phyloP scores from a whole-genome alignment of 202 grass and related monocot species.

The Brachypodium distachyon region DNA sequence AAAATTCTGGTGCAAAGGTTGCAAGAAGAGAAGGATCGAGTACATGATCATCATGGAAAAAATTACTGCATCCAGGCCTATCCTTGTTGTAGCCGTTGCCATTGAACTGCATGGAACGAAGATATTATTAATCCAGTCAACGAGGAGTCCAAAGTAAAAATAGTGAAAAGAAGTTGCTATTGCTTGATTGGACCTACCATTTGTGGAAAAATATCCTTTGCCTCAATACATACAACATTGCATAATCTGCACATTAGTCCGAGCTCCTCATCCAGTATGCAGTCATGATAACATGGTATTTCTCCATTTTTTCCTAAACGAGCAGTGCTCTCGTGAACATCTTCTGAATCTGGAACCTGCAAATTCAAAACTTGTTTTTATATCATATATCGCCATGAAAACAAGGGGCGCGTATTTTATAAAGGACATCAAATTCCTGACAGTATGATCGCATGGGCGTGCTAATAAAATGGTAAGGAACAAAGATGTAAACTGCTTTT shows the following conservation, averaged over 20 bases:
- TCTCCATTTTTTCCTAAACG: slow-evolving; percentile 30
- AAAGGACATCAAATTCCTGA: background rate
- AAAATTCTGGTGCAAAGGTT: slow-evolving; percentile 26
- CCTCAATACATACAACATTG: slow-evolving; percentile 49
- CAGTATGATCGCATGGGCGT: background rate
- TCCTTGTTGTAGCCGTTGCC: slow-evolving; percentile 36
- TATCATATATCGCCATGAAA: background rate
- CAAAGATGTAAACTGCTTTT: background rate
- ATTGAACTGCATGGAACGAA: slow-evolving; percentile 29
- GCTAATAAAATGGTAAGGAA: background rate
- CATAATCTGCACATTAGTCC: slow-evolving; percentile 63
- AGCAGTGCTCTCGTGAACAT: background rate
- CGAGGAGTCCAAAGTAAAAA: background rate
- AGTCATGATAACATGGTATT: slow-evolving; percentile 59
- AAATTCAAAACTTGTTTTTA: slow-evolving; percentile 7
- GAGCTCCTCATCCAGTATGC: slow-evolving; percentile 48
- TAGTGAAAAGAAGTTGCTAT: background rate
- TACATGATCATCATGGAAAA: slow-evolving; percentile 20
- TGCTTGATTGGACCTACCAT: slow-evolving; percentile 44
- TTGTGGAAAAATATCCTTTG: slow-evolving; percentile 59
- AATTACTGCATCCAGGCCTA: slow-evolving; percentile 2
- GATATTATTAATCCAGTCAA: background rate
- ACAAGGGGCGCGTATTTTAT: background rate
- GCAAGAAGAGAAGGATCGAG: slow-evolving; percentile 28
- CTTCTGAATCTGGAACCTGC: slow-evolving; percentile 36